A percentile compares a stretch with the other conserved stretches of the same genome.
phyloP scores from a whole-genome alignment of 2,329 filamentous ascomycete species.

The Sporothrix globosa region DNA sequence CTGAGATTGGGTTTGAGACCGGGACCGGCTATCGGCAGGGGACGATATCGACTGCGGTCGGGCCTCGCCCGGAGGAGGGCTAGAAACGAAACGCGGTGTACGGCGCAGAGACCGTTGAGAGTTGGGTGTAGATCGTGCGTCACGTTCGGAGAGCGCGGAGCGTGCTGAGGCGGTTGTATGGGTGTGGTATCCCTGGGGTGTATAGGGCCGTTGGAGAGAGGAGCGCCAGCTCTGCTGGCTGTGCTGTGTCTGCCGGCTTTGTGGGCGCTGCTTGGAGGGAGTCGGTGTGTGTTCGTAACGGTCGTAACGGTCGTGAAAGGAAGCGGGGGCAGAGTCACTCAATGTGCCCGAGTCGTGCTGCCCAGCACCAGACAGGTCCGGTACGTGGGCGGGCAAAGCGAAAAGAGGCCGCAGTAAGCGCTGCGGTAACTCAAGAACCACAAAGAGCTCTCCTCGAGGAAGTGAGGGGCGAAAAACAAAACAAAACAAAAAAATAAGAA shows the following conservation, averaged over 20 bases:
- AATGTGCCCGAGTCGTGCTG: constrained; percentile 32
- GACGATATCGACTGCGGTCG: constrained; percentile 1
- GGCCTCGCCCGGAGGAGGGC: constrained; percentile 46
- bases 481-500: background rate
- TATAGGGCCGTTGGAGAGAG: constrained; percentile 45
- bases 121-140: constrained; percentile 51
- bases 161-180: constrained; percentile 28
- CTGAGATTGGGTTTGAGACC: background rate
- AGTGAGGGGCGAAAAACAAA: background rate
- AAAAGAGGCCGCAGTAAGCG: constrained; percentile 30
- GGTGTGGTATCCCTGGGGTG: constrained; percentile 35
- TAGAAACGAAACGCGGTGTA: constrained; percentile 55
- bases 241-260: constrained; percentile 38
- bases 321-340: constrained; percentile 29
- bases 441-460: background rate
- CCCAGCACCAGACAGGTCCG: constrained; percentile 35
- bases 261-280: constrained; percentile 32
- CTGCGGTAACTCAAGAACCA: constrained; percentile 25
- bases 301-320: constrained; percentile 59
- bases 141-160: constrained; percentile 31
- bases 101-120: constrained; percentile 56
- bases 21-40: background rate
- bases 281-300: constrained; percentile 52
- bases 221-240: constrained; percentile 48
- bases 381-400: constrained; percentile 34